Base-by-base conservation (phyloP, 2,329 filamentous ascomycete genomes). In the Fusarium veterinarium region DNA sequence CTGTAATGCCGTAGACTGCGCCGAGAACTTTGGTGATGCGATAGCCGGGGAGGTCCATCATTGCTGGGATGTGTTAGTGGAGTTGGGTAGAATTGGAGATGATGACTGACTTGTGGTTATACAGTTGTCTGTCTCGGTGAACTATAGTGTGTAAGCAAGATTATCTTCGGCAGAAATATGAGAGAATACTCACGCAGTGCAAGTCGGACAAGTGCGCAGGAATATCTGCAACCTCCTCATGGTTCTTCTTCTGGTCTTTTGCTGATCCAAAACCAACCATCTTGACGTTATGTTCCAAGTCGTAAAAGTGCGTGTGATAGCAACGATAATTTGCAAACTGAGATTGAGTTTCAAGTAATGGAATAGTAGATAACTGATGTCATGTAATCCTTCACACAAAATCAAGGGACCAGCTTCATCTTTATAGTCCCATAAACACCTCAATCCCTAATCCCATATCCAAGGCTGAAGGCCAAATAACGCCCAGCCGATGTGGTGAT, bases 21-120 rank as follows among this genome's bases (percentile, higher is more conserved):
- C 89, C 89, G 10, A 91, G 85, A 3, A 90, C 86, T 59, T 83
- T 84, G 41, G 86, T 85, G 52, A 91, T 83, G 69, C 86, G 87
- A 79, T 91, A 91, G 12, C 89, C 89, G 1, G 89, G 89, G 28
- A 91, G 80, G 75, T 91, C 89, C 80, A 88, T 89, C 88, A 90
- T 91, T 59, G 89, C 82, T 83, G 48, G 11, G 8, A 16, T 14
- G 41, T 40, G 25, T 61, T 23, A 59, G 56, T 64, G n/a, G 57
- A 40, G 40, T 37, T 30, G 31, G 11, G 11, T 16, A 12, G 30
- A 23, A 16, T n/a, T 37, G n/a, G 11, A 17, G 33, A 35, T 19
- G 30, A 19, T 33, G 13, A 65, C 79, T 42, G 67, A 81, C 82
- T 91, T 0, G 87, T 87, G 1, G 88, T 90, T 71, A 91, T 87